Evolutionary conservation across 805 yeast species (phyloP).

Genomic region (Allodekkera sacchari): DNA sequence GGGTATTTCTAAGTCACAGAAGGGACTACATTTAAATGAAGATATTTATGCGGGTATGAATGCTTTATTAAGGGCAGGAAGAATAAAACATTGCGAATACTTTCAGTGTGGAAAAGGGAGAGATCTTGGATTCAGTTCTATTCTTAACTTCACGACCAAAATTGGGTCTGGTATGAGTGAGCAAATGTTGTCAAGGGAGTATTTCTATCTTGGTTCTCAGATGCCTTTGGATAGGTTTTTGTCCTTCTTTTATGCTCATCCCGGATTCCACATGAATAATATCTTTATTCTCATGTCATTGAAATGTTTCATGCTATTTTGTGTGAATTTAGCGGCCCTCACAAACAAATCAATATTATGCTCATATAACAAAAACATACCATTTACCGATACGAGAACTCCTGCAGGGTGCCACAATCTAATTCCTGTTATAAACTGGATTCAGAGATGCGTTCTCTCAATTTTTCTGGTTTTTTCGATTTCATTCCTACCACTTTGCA

Average conservation of each 20-base stretch:
- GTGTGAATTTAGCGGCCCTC: constrained; percentile 55
- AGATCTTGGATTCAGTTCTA: constrained; percentile 78
- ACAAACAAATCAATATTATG: constrained; percentile 56
- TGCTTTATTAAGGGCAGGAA: constrained; percentile 71
- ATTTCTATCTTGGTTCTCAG: constrained; percentile 70
- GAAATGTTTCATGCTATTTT: constrained; percentile 49
- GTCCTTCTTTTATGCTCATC: constrained; percentile 78
- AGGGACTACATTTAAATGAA: constrained; percentile 75
- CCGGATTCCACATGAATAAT: constrained; percentile 79
- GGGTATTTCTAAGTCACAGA: constrained; percentile 80
- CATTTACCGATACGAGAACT: constrained; percentile 50
- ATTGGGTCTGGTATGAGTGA: constrained; percentile 92
- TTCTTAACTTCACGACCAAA: constrained; percentile 72
- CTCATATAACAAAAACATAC: constrained; percentile 46
- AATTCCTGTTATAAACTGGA: constrained; percentile 66
- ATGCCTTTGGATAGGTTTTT: constrained; percentile 70
- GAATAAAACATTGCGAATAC: constrained; percentile 77
- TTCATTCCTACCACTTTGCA: constrained; percentile 66
- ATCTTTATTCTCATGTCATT: constrained; percentile 65
- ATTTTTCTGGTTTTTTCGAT: constrained; percentile 68
- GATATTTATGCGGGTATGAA: constrained; percentile 85
- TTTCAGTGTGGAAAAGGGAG: constrained; percentile 84
- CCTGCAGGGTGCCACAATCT: constrained; percentile 70
- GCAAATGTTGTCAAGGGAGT: constrained; percentile 76
- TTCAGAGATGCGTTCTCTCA: constrained; percentile 63